phyloP scores from a whole-genome alignment of 1,284 basidiomycete species.

The Apiotrichum gamsii region DNA sequence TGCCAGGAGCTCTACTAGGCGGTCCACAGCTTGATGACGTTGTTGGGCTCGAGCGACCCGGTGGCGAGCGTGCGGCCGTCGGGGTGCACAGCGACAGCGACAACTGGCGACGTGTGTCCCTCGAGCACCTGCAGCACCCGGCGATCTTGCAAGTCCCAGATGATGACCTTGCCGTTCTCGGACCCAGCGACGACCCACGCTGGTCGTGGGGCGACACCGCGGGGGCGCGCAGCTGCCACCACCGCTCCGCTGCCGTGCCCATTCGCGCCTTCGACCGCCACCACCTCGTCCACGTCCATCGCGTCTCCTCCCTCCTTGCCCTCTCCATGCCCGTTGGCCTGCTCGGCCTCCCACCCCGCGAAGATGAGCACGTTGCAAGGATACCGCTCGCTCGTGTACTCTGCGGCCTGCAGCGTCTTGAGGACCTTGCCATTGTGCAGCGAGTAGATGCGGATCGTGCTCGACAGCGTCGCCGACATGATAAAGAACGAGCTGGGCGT shows the following conservation, averaged over 20 bases:
- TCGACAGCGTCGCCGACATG: slow-evolving; percentile 83
- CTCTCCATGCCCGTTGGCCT: slow-evolving; percentile 3
- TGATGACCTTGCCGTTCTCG: slow-evolving; percentile 78
- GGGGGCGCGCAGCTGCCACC: neutral
- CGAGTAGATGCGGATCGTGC: slow-evolving; percentile 88
- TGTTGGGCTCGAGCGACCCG: slow-evolving; percentile 16
- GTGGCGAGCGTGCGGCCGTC: slow-evolving; percentile 9
- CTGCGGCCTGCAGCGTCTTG: slow-evolving; percentile 60
- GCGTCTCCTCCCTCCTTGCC: neutral
- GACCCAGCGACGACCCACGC: slow-evolving; percentile 74
- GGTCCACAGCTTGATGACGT: slow-evolving; percentile 9
- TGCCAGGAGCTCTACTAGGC: neutral
- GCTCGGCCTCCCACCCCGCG: slow-evolving; percentile 2
- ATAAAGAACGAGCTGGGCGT: slow-evolving; percentile 87
- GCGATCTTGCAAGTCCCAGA: slow-evolving; percentile 87
- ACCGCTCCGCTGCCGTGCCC: too few species aligned
- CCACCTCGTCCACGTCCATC: slow-evolving; percentile 6
- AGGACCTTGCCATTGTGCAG: slow-evolving; percentile 84
- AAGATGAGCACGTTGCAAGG: slow-evolving; percentile 34
- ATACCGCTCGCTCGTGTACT: slow-evolving; percentile 28
- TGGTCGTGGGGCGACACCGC: neutral
- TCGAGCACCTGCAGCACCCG: slow-evolving; percentile 66
- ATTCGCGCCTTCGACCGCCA: neutral
- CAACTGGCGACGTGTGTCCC: slow-evolving; percentile 42
- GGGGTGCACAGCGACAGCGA: slow-evolving; percentile 40